These are phyloP conservation scores for Sporothrix euskadiensis DNA, from an alignment of 2,329 filamentous ascomycete genomes.

Conservation along the genomic window DNA sequence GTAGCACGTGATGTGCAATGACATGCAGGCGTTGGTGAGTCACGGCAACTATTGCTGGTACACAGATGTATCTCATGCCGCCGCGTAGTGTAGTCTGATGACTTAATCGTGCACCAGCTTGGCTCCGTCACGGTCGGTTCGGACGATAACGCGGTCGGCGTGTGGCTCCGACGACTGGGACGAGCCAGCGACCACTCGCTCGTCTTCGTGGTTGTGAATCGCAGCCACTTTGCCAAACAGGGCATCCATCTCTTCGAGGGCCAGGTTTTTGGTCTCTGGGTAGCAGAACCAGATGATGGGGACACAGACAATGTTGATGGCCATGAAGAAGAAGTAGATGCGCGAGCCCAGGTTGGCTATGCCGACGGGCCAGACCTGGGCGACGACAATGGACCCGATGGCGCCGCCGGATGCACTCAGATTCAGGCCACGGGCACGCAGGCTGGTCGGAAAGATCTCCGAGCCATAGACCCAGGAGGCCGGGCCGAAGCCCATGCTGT, in stretches of 20 bases:
- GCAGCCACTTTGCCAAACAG: constrained; percentile 40
- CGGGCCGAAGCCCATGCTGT: constrained; percentile 58
- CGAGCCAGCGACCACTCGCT: not conserved
- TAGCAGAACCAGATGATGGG: constrained; percentile 47
- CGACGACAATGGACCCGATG: constrained; percentile 56
- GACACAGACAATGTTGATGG: constrained; percentile 51
- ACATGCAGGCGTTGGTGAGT: too few species aligned
- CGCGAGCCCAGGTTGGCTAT: constrained; percentile 52
- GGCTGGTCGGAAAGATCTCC: constrained; percentile 60
- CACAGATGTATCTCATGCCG: too few species aligned
- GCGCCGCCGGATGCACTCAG: constrained; percentile 56
- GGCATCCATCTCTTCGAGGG: constrained; percentile 50
- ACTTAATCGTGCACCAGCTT: constrained; percentile 16
- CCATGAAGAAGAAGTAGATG: constrained; percentile 61
- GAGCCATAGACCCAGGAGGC: constrained; percentile 61
- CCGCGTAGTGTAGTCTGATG: not conserved
- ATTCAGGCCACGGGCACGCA: constrained; percentile 58
- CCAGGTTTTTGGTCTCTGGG: constrained; percentile 53
- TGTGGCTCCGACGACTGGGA: not conserved
- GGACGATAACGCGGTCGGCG: not conserved
- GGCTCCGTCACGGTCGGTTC: not conserved
- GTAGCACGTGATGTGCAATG: too few species aligned
- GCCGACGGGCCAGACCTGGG: constrained; percentile 58
- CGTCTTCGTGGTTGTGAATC: not conserved
- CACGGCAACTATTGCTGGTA: too few species aligned